These are phyloP conservation scores for Oryza glumipatula DNA, from an alignment of 176 grass and related monocot species.

Conservation along the genomic window DNA sequence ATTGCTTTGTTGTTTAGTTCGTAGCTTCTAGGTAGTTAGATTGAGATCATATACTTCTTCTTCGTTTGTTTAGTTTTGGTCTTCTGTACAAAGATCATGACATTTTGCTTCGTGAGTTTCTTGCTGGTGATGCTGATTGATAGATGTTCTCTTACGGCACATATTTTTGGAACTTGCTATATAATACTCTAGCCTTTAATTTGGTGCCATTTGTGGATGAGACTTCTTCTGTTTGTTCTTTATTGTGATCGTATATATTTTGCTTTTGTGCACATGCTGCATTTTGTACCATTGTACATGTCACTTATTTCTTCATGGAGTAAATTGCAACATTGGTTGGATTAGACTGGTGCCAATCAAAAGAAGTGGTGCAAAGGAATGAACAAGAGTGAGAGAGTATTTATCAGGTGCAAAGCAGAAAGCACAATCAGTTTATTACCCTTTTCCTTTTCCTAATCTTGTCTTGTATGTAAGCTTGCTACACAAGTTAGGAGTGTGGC, in stretches of 20 bases:
- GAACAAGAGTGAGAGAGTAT: no score
- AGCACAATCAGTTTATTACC: neutral
- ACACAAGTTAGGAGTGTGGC: constrained; percentile 28
- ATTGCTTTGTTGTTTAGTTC: neutral
- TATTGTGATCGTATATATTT: neutral
- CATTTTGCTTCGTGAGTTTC: no score
- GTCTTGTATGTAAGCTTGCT: constrained; percentile 14
- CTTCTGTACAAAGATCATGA: neutral
- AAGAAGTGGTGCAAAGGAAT: neutral
- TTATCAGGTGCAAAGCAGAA: neutral
- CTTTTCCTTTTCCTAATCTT: neutral
- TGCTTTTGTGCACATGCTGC: neutral
- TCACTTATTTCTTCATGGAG: neutral
- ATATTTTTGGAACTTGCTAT: neutral
- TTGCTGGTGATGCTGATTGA: neutral
- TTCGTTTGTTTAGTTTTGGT: neutral
- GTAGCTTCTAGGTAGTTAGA: no score
- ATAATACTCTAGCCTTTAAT: neutral
- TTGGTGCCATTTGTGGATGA: no score
- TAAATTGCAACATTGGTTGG: neutral
- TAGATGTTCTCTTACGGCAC: neutral
- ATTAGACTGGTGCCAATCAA: neutral
- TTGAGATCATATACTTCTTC: no score
- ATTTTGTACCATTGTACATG: neutral
- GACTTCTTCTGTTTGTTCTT: no score